Evolutionary conservation across 345 rosid species (phyloP), one percentile per base, ranked within the genome.

Genomic region (Crucihimalaya himalaica): DNA sequence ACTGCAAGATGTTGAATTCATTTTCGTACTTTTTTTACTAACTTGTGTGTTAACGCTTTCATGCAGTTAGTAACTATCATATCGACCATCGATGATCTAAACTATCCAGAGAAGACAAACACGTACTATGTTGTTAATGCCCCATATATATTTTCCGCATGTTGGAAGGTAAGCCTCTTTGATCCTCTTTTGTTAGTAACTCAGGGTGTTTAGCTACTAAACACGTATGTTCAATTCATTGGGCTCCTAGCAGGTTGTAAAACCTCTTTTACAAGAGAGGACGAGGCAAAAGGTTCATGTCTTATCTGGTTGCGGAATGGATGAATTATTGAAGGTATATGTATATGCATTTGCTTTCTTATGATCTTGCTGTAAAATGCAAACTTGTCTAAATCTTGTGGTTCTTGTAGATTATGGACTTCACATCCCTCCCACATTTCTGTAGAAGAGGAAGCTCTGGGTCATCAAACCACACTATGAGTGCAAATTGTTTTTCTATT

Each of bases 71-170:
- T 94, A 86, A 95, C 97, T 43, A 78, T 83, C 66, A 88, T 95
- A 83, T 79, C 97, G 2, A 89, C 88, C 25, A 79, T 95, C 35
- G 97, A 95, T 79, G 99, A 95, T 80, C 80, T 89, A 80, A 95
- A 95, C 83, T 95, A 95, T 73, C 99, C 99, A 1, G 97, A 95
- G 88, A 95, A 86, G 87, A 88, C 99, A 18, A 80, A 83, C 69
- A 81, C 93, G 0, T 95, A 95, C 78, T 95, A 86, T 79, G 85
- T 92, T 71, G 97, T 86, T 57, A 95, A 95, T 67, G 97, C 79
- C 48, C 99, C 97, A 16, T 92, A 89, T 74, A 82, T 95, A 82
- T 95, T 95, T 81, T 88, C 97, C 6, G 92, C 97, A 42, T 88
- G 97, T 80, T 95, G 97, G 97, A 95, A 88, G 89, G 96, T 87